Evolutionary conservation across 1,139 yeast species (phyloP).

Genomic region (Sugiyamaella japonica): DNA sequence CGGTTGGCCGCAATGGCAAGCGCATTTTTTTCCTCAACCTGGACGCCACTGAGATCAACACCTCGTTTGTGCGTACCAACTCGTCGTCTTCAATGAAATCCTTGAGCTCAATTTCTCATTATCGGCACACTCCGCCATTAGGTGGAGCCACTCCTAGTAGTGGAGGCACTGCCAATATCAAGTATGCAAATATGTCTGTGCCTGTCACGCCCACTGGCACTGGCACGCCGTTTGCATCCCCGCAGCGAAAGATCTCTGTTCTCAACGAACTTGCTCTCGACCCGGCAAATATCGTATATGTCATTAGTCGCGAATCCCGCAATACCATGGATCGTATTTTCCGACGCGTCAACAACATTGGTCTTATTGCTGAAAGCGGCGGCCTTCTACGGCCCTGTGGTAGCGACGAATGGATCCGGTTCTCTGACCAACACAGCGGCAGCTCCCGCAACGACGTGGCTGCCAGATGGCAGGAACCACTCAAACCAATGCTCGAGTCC

Average conservation of each 20-base stretch:
- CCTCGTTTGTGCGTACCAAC: constrained; percentile 8
- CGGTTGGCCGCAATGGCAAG: constrained; percentile 24
- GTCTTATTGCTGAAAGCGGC: constrained; percentile 89
- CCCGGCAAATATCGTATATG: constrained; percentile 63
- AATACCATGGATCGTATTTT: constrained; percentile 66
- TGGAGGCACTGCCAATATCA: constrained; percentile 1
- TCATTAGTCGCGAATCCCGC: constrained; percentile 65
- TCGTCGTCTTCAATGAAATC: constrained; percentile 10
- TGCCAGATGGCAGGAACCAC: constrained; percentile 61
- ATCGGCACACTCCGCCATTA: constrained; percentile 2
- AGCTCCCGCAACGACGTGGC: constrained; percentile 39
- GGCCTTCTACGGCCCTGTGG: constrained; percentile 55
- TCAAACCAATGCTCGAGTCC: constrained; percentile 59
- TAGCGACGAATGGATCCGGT: constrained; percentile 57
- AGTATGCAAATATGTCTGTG: neutral
- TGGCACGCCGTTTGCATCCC: constrained; percentile 33
- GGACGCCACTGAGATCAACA: constrained; percentile 23
- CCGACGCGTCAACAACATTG: constrained; percentile 66
- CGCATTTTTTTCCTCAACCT: constrained; percentile 41
- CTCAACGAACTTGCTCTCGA: constrained; percentile 53
- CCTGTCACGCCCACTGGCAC: neutral
- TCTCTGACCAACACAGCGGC: constrained; percentile 49
- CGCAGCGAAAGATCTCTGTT: constrained; percentile 38
- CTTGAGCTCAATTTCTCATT: neutral
- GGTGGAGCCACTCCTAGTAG: neutral